Base-by-base conservation (phyloP, 148 eudicot genomes). In the Nyssa sinensis region DNA sequence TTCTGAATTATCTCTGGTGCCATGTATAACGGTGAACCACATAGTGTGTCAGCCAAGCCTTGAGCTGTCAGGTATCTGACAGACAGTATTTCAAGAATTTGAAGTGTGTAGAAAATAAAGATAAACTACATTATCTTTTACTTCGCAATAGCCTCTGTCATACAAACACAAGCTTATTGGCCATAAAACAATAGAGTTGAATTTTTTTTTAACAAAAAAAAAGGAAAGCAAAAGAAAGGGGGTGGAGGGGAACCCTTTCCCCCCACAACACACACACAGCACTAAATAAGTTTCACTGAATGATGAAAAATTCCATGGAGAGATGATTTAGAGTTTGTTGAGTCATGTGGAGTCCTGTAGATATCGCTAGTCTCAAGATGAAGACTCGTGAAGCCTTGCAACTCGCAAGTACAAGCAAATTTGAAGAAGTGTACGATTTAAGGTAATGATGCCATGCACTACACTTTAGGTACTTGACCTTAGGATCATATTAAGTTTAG, bases 21-120 rank as follows among this genome's bases (percentile, higher is more conserved):
- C 88, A 85, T 85, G 58, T 85, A 85, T 44, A 85, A 61, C 16
- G 88, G 88, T 31, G 88, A 85, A 57, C 88, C 88, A 75, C 88
- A 85, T 64, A 85, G 84, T 66, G 88, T 85, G 71, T 80, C 86
- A 69, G 88, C 88, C 84, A 86, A 71, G 47, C 80, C 83, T 74
- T 85, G 84, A 44, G 76, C 76, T 67, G 81, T 85, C 80, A 85
- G 63, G 80, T 80, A 85, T 66, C 88, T 85, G 83, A 67, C 65
- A 80, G 75, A 63, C 30, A 55, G 69, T 24, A 65, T 8, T 80
- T 44, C 60, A 6, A 27, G 30, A 8, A 59, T 19, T 55, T 55
- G 59, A 55, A 5, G 21, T 1, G 59, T 55, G 59, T 55, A 55
- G 21, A 55, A 55, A 24, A 55, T 55, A 1, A 55, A 55, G 59